Conservation (phyloP, 805 yeast species). For the Metschnikowia aberdeeniae region DNA sequence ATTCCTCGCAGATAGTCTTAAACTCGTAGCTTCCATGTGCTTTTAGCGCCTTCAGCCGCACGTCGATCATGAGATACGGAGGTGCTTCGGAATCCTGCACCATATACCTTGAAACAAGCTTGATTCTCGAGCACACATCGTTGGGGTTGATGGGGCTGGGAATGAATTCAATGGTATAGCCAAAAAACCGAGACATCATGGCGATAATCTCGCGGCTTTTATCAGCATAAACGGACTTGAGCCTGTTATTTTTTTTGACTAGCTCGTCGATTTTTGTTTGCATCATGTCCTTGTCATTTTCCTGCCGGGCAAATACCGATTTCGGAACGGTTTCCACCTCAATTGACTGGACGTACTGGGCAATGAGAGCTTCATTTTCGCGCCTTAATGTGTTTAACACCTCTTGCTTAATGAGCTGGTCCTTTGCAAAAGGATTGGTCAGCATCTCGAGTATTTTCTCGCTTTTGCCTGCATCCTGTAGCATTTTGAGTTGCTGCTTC, state of each 20-base stretch:
- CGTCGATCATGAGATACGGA: constrained; percentile 55
- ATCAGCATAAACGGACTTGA: constrained; percentile 54
- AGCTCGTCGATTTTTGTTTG: constrained; percentile 46
- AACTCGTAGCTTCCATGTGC: constrained; percentile 42
- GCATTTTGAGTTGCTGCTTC: constrained; percentile 31
- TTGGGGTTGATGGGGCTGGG: constrained; percentile 40
- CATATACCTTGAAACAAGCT: constrained; percentile 44
- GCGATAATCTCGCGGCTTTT: constrained; percentile 71
- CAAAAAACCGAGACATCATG: constrained; percentile 63
- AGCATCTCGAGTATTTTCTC: constrained; percentile 57
- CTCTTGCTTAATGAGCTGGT: constrained; percentile 56
- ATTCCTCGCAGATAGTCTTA: constrained; percentile 39
- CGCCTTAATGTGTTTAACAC: constrained; percentile 46
- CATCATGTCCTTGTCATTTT: constrained; percentile 46
- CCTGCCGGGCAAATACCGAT: constrained; percentile 59
- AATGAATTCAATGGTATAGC: constrained; percentile 67
- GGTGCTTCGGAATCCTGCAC: constrained; percentile 16
- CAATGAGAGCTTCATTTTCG: constrained; percentile 58
- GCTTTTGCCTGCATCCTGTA: constrained; percentile 16
- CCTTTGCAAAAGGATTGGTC: constrained; percentile 58
- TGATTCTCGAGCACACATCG: constrained; percentile 51
- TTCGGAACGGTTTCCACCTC: constrained; percentile 46
- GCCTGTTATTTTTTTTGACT: constrained; percentile 49
- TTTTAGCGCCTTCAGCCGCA: constrained; percentile 50
- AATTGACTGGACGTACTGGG: constrained; percentile 17